phyloP scores from a whole-genome alignment of 305 asterid genomes.

The Fraxinus floribunda region DNA sequence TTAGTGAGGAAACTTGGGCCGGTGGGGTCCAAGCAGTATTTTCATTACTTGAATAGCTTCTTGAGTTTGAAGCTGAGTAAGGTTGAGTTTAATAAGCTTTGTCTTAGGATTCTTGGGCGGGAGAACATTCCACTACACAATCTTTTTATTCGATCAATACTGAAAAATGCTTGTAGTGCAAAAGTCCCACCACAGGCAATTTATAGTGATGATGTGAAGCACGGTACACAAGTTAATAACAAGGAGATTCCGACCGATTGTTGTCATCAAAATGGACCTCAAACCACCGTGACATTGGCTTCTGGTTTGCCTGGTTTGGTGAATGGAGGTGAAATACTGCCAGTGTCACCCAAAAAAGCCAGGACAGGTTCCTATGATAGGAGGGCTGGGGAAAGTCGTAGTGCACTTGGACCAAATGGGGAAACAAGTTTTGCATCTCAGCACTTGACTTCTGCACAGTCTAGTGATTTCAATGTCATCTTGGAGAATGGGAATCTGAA shows the following conservation, averaged over 20 bases:
- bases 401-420: slow-evolving; percentile 55
- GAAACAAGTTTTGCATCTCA: slow-evolving; percentile 43
- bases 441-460: slow-evolving; percentile 35
- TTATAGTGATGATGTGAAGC: slow-evolving; percentile 39
- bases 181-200: slow-evolving; percentile 55
- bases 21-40: slow-evolving; percentile 73
- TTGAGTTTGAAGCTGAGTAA: slow-evolving; percentile 70
- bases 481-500: slow-evolving; percentile 54
- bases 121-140: slow-evolving; percentile 84
- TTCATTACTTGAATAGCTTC: slow-evolving; percentile 64
- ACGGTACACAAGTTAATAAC: slow-evolving; percentile 32
- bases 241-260: slow-evolving; percentile 48
- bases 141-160: slow-evolving; percentile 65
- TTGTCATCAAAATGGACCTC: slow-evolving; percentile 59
- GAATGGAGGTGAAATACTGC: slow-evolving; percentile 61
- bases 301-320: slow-evolving; percentile 54
- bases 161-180: slow-evolving; percentile 63
- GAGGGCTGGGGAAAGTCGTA: slow-evolving; percentile 51
- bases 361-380: slow-evolving; percentile 60
- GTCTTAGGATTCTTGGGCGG: slow-evolving; percentile 64
- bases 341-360: slow-evolving; percentile 63
- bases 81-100: slow-evolving; percentile 71
- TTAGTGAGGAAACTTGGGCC: slow-evolving; percentile 73
- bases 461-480: slow-evolving; percentile 31
- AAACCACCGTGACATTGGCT: slow-evolving; percentile 33